phyloP scores from a whole-genome alignment of 495 filamentous ascomycete species.

The Penicillium robsamsonii region DNA sequence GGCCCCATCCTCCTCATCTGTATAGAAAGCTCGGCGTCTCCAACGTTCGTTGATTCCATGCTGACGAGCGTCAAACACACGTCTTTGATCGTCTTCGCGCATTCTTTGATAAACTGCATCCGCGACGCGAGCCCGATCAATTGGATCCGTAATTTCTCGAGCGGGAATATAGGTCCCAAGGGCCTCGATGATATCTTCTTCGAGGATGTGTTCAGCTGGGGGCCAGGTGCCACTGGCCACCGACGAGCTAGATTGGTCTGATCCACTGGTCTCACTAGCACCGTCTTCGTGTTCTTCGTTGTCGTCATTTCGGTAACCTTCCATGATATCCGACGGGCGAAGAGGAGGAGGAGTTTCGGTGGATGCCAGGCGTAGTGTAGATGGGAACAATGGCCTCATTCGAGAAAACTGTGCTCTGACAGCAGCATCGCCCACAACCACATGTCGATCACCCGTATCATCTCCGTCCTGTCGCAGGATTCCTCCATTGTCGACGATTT shows the following conservation, averaged over 20 bases:
- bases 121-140: conserved; percentile 42
- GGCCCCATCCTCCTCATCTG: conserved; percentile 76
- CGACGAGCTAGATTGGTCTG: conserved; percentile 32
- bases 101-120: conserved; percentile 42
- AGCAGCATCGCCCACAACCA: conserved; percentile 47
- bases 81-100: conserved; percentile 40
- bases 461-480: conserved; percentile 45
- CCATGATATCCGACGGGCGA: conserved; percentile 12
- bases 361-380: conserved; percentile 29
- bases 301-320: conserved; percentile 27
- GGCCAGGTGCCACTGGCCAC: conserved; percentile 39
- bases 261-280: conserved; percentile 22
- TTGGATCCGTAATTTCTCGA: conserved; percentile 40
- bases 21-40: conserved; percentile 71
- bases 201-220: conserved; percentile 37
- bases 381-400: conserved; percentile 40
- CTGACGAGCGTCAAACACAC: conserved; percentile 40
- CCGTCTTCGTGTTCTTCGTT: conserved; percentile 33
- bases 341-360: conserved; percentile 15
- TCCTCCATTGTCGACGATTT: conserved; percentile 54
- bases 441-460: conserved; percentile 49
- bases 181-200: conserved; percentile 42
- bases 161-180: conserved; percentile 38
- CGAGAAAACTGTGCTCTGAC: conserved; percentile 44
- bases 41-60: conserved; percentile 67